A percentile compares a stretch with the other conserved stretches of the same genome.
Conservation (phyloP, 345 rosid genomes). For the Lepidium aucheri region DNA sequence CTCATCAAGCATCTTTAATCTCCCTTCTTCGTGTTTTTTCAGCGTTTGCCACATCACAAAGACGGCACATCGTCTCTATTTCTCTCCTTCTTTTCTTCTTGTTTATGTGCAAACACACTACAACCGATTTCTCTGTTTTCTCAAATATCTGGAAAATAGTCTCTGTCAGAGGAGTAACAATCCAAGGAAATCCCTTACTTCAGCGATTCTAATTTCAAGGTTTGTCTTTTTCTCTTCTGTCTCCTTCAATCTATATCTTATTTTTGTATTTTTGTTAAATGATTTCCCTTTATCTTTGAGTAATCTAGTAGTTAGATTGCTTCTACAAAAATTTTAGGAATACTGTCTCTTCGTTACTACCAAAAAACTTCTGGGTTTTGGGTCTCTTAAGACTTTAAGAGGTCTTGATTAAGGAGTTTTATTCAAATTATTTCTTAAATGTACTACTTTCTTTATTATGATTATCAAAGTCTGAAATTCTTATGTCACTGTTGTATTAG, state of each 20-base stretch:
- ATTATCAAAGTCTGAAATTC: not conserved
- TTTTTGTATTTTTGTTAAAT: not conserved
- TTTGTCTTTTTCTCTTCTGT: not conserved
- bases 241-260: not conserved
- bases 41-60: slow-evolving; percentile 12
- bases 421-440: not conserved
- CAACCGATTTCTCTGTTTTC: not conserved
- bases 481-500: not conserved
- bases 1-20: not conserved
- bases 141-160: not conserved
- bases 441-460: not conserved
- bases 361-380: slow-evolving; percentile 1
- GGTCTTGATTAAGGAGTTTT: not conserved
- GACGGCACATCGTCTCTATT: not conserved
- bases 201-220: not conserved
- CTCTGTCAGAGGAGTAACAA: not conserved
- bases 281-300: not conserved
- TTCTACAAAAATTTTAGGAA: slow-evolving; percentile 2
- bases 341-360: not conserved
- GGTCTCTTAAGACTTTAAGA: not conserved
- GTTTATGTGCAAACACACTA: not conserved
- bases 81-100: not conserved
- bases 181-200: not conserved
- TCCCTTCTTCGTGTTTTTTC: slow-evolving; percentile 15
- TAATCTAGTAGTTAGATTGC: slow-evolving; percentile 1